phyloP scores from a whole-genome alignment of 768 basidiomycete genomes.

The Russula sp. region DNA sequence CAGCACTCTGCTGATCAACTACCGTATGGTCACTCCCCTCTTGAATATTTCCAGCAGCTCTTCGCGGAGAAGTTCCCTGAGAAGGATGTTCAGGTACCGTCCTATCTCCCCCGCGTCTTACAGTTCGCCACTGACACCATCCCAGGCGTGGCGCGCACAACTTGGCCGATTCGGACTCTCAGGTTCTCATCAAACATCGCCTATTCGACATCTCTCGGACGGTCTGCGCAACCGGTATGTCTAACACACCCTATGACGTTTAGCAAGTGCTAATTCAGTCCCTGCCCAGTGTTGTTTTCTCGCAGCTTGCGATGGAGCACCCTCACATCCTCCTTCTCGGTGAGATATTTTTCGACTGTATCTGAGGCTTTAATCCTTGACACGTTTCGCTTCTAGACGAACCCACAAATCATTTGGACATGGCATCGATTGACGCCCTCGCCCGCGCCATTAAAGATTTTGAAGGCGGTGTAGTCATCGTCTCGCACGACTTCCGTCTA shows the following conservation, averaged over 20 bases:
- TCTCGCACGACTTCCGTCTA: slow-evolving; percentile 98
- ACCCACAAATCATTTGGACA: slow-evolving; percentile 96
- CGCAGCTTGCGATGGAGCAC: slow-evolving; percentile 95
- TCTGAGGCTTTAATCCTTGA: slow-evolving; percentile 3
- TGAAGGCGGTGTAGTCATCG: slow-evolving; percentile 97
- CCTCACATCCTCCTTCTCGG: slow-evolving; percentile 89
- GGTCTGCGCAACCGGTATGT: slow-evolving; percentile 89
- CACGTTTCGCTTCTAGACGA: slow-evolving; percentile 47
- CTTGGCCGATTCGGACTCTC: slow-evolving; percentile 94
- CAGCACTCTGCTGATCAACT: slow-evolving; percentile 99
- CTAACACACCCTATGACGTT: slow-evolving; percentile 13
- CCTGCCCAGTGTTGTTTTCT: slow-evolving; percentile 74
- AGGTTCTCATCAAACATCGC: slow-evolving; percentile 87
- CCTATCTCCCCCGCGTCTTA: background rate
- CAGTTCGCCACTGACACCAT: slow-evolving; percentile 11
- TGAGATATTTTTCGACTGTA: slow-evolving; percentile 28
- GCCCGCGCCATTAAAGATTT: slow-evolving; percentile 94
- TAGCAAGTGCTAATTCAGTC: slow-evolving; percentile 12
- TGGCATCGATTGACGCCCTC: slow-evolving; percentile 96
- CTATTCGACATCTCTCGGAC: slow-evolving; percentile 92
- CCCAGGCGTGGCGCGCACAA: slow-evolving; percentile 86
- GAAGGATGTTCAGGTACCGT: slow-evolving; percentile 66
- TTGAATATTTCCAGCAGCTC: slow-evolving; percentile 86
- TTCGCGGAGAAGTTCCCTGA: slow-evolving; percentile 86
- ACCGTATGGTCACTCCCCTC: slow-evolving; percentile 82